phyloP scores from a whole-genome alignment of 1,139 yeast species.

The Citeromyces hawaiiensis region DNA sequence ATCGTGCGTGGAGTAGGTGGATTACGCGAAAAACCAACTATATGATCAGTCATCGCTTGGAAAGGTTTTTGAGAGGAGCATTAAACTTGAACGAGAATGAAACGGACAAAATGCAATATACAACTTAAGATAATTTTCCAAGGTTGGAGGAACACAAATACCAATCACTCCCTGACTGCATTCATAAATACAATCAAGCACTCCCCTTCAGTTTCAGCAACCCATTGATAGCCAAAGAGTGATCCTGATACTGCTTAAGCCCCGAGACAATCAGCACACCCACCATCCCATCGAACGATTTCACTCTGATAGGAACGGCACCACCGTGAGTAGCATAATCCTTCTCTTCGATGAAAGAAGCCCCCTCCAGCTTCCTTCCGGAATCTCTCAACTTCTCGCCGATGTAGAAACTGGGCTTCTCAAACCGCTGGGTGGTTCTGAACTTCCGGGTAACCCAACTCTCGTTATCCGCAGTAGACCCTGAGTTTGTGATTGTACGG shows the following conservation, averaged over 20 bases:
- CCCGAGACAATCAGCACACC: slow-evolving; percentile 54
- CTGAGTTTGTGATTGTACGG: slow-evolving; percentile 30
- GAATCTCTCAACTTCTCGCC: slow-evolving; percentile 30
- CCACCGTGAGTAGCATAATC: slow-evolving; percentile 58
- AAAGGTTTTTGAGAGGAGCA: too few relatives aligned
- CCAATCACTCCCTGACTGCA: background rate
- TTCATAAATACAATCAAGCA: background rate
- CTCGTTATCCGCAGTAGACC: slow-evolving; percentile 39
- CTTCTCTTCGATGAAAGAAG: slow-evolving; percentile 24
- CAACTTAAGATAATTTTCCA: too few relatives aligned
- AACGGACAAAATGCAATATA: too few relatives aligned
- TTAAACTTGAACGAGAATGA: too few relatives aligned
- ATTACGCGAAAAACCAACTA: too few relatives aligned
- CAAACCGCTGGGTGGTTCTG: slow-evolving; percentile 35
- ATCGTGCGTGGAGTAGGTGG: too few relatives aligned
- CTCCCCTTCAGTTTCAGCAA: background rate
- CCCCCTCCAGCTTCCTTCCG: slow-evolving; percentile 21
- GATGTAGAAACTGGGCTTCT: slow-evolving; percentile 37
- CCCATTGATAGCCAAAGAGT: slow-evolving; percentile 18
- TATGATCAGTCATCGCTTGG: too few relatives aligned
- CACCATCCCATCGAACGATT: slow-evolving; percentile 28
- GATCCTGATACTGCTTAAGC: slow-evolving; percentile 34
- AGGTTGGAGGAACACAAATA: too few relatives aligned
- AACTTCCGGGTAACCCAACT: slow-evolving; percentile 45
- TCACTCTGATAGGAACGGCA: slow-evolving; percentile 38